Conservation (phyloP, 148 eudicot genomes). For the Nepenthes gracilis region DNA sequence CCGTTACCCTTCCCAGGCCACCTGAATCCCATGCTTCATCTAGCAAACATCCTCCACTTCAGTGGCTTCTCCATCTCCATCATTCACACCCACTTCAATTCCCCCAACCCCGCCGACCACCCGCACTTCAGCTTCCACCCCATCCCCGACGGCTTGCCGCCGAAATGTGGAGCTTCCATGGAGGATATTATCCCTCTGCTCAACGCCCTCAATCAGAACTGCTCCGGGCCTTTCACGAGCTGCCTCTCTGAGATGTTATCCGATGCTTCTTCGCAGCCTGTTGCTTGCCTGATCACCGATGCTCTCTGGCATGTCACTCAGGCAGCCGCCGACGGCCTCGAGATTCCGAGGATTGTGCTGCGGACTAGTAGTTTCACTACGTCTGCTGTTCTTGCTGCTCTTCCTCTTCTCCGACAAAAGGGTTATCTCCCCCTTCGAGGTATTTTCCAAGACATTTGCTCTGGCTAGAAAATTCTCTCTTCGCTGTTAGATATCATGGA, state of each 20-base stretch:
- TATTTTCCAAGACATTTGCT: constrained; percentile 1
- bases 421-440: constrained; percentile 31
- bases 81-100: constrained; percentile 22
- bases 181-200: constrained; percentile 4
- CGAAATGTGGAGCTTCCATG: neutral
- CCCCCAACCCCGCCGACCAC: constrained; percentile 14
- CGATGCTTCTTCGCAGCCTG: constrained; percentile 3
- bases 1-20: constrained; percentile 9
- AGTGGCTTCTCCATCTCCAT: constrained; percentile 24
- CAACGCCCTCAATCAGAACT: constrained; percentile 12
- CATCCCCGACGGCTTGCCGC: constrained; percentile 22
- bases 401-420: constrained; percentile 14
- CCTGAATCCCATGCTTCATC: constrained; percentile 4
- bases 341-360: constrained; percentile 34
- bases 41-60: constrained; percentile 17
- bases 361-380: constrained; percentile 20
- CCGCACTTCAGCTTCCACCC: constrained; percentile 23
- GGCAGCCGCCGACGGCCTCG: constrained; percentile 21
- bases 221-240: constrained; percentile 13
- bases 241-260: constrained; percentile 14
- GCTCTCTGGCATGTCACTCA: constrained; percentile 16
- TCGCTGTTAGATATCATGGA: neutral
- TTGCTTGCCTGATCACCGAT: constrained; percentile 32
- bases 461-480: neutral
- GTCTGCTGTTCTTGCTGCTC: constrained; percentile 15